phyloP scores from a whole-genome alignment of 495 filamentous ascomycete species.

The Mycothermus thermophilus region DNA sequence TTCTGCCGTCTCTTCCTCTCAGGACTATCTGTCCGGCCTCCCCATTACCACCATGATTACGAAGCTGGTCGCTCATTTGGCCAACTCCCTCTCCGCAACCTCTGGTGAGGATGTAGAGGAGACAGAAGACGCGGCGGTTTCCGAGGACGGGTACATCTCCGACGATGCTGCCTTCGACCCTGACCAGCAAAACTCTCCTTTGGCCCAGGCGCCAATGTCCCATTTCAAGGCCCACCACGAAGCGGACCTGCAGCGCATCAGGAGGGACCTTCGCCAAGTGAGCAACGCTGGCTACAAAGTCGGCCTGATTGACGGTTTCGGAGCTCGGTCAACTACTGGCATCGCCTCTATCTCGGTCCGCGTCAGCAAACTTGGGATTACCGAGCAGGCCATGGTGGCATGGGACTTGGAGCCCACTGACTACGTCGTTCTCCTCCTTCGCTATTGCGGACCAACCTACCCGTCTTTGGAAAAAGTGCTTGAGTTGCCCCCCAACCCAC shows the following conservation, averaged over 20 bases:
- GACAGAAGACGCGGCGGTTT: slow-evolving; percentile 15
- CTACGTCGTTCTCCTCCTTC: slow-evolving; percentile 68
- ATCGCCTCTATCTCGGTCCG: slow-evolving; percentile 53
- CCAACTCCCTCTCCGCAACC: slow-evolving; percentile 19
- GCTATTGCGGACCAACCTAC: slow-evolving; percentile 49
- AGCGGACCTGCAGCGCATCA: slow-evolving; percentile 28
- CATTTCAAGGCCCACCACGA: not conserved
- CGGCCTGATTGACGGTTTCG: slow-evolving; percentile 43
- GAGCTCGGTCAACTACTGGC: slow-evolving; percentile 24
- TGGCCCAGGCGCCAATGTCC: slow-evolving; percentile 10
- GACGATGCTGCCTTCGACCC: slow-evolving; percentile 17
- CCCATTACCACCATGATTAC: slow-evolving; percentile 31
- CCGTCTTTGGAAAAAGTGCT: slow-evolving; percentile 29
- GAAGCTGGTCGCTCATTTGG: slow-evolving; percentile 27
- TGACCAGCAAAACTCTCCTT: slow-evolving; percentile 20
- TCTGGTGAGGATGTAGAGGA: slow-evolving; percentile 24
- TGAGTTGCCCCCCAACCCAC: not conserved
- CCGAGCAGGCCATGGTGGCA: slow-evolving; percentile 59
- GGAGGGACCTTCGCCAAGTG: slow-evolving; percentile 46
- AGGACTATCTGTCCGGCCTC: slow-evolving; percentile 25
- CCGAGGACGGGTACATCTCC: slow-evolving; percentile 18
- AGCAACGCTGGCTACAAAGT: slow-evolving; percentile 61
- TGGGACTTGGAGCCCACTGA: slow-evolving; percentile 57
- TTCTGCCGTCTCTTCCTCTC: slow-evolving; percentile 2
- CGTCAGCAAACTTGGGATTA: slow-evolving; percentile 57